Percentiles rank a stretch among this genome's conserved stretches.
Conservation (phyloP, 2,329 filamentous ascomycete genomes). For the Pochonia chlamydosporia region DNA sequence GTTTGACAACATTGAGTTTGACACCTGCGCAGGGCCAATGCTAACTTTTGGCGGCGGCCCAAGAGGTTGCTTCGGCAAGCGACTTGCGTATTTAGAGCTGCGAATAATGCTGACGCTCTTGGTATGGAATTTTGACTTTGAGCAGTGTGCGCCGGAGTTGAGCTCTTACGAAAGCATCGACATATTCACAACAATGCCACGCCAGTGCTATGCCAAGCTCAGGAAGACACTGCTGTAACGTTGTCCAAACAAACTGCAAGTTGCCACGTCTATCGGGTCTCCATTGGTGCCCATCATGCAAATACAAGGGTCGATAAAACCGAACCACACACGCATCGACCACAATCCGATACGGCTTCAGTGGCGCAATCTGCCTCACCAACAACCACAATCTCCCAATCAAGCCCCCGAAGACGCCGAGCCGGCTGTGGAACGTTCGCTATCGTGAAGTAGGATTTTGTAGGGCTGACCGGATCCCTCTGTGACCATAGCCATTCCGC, state of each 20-base stretch:
- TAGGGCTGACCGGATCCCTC: background rate
- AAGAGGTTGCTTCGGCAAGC: slow-evolving; percentile 21
- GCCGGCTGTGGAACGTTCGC: too few relatives aligned
- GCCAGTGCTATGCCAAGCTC: background rate
- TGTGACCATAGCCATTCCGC: background rate
- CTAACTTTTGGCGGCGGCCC: slow-evolving; percentile 18
- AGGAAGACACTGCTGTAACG: background rate
- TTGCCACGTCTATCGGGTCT: too few relatives aligned
- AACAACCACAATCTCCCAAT: too few relatives aligned
- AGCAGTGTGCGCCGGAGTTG: background rate
- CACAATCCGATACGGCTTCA: too few relatives aligned
- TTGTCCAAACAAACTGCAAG: too few relatives aligned
- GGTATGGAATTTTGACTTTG: slow-evolving; percentile 19
- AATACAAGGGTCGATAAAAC: too few relatives aligned
- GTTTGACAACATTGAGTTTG: background rate
- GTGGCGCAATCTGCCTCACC: too few relatives aligned
- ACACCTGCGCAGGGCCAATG: slow-evolving; percentile 2
- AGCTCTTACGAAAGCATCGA: background rate
- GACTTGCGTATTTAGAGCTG: slow-evolving; percentile 24
- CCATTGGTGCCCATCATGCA: too few relatives aligned
- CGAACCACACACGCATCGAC: too few relatives aligned
- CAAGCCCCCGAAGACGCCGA: too few relatives aligned
- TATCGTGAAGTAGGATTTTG: too few relatives aligned
- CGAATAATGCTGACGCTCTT: slow-evolving; percentile 17
- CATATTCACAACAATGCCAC: background rate